phyloP scores from a whole-genome alignment of 495 filamentous ascomycete genomes.

The Umbilicaria muhlenbergii region DNA sequence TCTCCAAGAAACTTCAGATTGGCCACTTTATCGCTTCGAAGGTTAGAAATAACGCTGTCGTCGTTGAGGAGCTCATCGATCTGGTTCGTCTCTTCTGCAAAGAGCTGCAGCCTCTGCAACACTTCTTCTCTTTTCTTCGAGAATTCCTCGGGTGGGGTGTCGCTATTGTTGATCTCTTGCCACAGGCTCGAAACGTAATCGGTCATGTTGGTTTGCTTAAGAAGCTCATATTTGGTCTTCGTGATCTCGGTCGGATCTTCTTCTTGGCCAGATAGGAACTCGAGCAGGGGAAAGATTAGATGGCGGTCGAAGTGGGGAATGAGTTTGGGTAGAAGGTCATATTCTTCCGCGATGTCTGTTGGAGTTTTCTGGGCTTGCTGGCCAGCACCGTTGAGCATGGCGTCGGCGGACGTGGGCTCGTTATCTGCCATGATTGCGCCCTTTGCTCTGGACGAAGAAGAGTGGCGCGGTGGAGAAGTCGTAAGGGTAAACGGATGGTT shows the following conservation, averaged over 20 bases:
- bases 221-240: constrained; percentile 74
- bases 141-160: constrained; percentile 70
- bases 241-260: constrained; percentile 51
- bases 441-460: no score
- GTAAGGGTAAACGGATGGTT: no score
- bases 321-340: constrained; percentile 79
- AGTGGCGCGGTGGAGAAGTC: no score
- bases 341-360: constrained; percentile 42
- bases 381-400: constrained; percentile 37
- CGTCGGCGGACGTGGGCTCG: constrained; percentile 34
- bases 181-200: constrained; percentile 88
- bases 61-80: constrained; percentile 71
- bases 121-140: constrained; percentile 78
- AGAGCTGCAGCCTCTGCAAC: constrained; percentile 59
- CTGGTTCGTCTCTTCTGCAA: constrained; percentile 70
- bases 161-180: constrained; percentile 66
- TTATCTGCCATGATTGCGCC: constrained; percentile 52
- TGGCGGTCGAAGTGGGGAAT: constrained; percentile 90
- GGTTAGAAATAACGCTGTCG: constrained; percentile 71
- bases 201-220: constrained; percentile 94
- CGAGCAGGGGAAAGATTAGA: constrained; percentile 83
- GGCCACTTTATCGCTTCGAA: constrained; percentile 89
- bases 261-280: constrained; percentile 49
- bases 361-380: constrained; percentile 28
- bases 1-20: constrained; percentile 95